These are phyloP conservation scores for Persicaria tinctoria DNA, from an alignment of 148 eudicot species.

Conservation along the genomic window DNA sequence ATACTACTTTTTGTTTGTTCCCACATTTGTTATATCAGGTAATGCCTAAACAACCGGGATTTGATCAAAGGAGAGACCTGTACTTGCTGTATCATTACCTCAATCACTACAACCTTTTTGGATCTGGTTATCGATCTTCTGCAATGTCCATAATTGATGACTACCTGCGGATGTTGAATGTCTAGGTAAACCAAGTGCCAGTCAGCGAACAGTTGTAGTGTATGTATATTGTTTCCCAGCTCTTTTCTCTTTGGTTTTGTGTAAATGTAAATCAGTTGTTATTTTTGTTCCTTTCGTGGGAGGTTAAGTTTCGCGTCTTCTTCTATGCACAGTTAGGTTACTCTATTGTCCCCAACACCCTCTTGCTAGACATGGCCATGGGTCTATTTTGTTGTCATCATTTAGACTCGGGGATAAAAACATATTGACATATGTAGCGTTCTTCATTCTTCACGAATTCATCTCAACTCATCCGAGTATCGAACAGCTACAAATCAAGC, in stretches of 20 bases:
- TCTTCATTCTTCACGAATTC: too few relatives aligned
- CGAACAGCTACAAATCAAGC: slow-evolving; percentile 3
- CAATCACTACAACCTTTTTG: slow-evolving; percentile 95
- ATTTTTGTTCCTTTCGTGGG: not conserved
- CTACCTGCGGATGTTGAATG: slow-evolving; percentile 59
- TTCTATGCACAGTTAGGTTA: not conserved
- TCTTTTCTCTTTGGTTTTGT: not conserved
- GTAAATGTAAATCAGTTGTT: not conserved
- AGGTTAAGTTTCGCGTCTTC: not conserved
- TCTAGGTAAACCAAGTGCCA: slow-evolving; percentile 19
- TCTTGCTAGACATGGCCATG: too few relatives aligned
- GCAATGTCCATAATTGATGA: slow-evolving; percentile 89
- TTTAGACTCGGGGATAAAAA: too few relatives aligned
- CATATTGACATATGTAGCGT: too few relatives aligned
- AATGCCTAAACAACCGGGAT: slow-evolving; percentile 91
- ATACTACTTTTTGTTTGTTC: not conserved
- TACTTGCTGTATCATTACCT: slow-evolving; percentile 91
- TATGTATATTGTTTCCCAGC: not conserved
- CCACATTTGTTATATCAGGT: slow-evolving; percentile 36
- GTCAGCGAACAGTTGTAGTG: not conserved
- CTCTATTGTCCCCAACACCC: too few relatives aligned
- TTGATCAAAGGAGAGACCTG: slow-evolving; percentile 76
- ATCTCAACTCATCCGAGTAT: too few relatives aligned
- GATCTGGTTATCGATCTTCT: slow-evolving; percentile 93
- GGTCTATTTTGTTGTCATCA: too few relatives aligned